Evolutionary conservation across 2,329 filamentous ascomycete genomes (phyloP).

Genomic region (Ophiostoma sp.): DNA sequence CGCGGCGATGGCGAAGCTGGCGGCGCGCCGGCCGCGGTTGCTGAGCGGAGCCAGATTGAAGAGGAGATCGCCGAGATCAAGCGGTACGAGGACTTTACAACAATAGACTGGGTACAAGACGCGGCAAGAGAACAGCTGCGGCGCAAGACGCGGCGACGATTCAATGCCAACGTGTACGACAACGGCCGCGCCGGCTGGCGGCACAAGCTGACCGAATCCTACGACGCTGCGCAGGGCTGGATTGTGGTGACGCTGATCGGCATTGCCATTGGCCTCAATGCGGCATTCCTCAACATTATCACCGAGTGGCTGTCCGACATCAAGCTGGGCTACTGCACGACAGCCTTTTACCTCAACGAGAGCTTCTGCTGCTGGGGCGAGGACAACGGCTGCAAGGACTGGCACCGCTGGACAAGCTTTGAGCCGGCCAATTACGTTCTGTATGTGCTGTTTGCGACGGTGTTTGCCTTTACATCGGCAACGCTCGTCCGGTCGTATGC

Average conservation of each 20-base stretch:
- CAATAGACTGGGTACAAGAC: constrained; percentile 99
- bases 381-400: constrained; percentile 80
- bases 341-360: constrained; percentile 95
- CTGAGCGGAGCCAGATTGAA: constrained; percentile 60
- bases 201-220: constrained; percentile 74
- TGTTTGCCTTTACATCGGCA: constrained; percentile 78
- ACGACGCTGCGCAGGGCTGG: constrained; percentile 96
- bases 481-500: constrained; percentile 85
- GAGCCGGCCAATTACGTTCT: constrained; percentile 75
- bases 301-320: constrained; percentile 96
- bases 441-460: constrained; percentile 78
- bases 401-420: constrained; percentile 82
- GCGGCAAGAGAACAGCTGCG: constrained; percentile 83
- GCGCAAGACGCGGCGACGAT: constrained; percentile 68
- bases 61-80: constrained; percentile 98
- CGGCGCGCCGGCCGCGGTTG: constrained; percentile 42
- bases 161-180: constrained; percentile 67
- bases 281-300: constrained; percentile 86
- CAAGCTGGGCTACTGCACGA: constrained; percentile 92
- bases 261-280: constrained; percentile 86
- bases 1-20: constrained; percentile 44
- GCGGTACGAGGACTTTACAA: constrained; percentile 97
- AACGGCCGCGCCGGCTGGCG: constrained; percentile 67
- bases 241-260: constrained; percentile 94
- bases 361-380: constrained; percentile 97